Percentiles rank a stretch among this genome's conserved stretches.
phyloP scores from a whole-genome alignment of 2,329 filamentous ascomycete species.

The Aureobasidium sp. region DNA sequence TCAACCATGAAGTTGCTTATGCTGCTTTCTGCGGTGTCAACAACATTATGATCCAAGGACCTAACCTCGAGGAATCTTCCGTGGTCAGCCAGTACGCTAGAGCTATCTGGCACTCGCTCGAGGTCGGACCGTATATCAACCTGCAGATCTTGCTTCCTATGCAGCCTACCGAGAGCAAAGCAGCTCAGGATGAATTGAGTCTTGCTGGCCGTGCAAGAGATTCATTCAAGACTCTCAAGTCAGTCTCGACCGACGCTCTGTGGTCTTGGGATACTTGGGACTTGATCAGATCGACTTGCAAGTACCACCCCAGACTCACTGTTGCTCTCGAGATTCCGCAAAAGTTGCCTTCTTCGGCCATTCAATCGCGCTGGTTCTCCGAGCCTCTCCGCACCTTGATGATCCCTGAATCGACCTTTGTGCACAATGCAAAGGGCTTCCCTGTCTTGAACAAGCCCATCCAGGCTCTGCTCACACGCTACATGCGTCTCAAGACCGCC shows the following conservation, averaged over 20 bases:
- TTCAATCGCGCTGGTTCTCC: constrained; percentile 55
- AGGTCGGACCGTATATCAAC: constrained; percentile 65
- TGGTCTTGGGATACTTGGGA: constrained; percentile 93
- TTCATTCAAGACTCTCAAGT: background rate
- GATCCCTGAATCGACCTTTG: constrained; percentile 44
- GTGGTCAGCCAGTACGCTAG: constrained; percentile 55
- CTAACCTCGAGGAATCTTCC: constrained; percentile 50
- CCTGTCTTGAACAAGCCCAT: constrained; percentile 50
- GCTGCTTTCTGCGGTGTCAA: constrained; percentile 89
- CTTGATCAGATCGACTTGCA: constrained; percentile 71
- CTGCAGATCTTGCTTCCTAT: constrained; percentile 77
- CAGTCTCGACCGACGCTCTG: background rate
- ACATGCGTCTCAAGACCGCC: constrained; percentile 47
- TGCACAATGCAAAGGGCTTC: constrained; percentile 50
- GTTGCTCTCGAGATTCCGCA: constrained; percentile 57
- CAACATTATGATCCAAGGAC: constrained; percentile 74
- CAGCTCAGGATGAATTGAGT: background rate
- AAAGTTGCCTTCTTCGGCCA: constrained; percentile 45
- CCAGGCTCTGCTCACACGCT: constrained; percentile 47
- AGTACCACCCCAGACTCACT: constrained; percentile 70
- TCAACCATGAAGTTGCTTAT: constrained; percentile 87
- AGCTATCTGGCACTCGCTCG: constrained; percentile 70
- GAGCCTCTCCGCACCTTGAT: constrained; percentile 51
- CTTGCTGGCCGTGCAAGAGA: background rate
- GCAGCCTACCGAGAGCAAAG: constrained; percentile 47